Conservation (phyloP, 2,329 filamentous ascomycete species). For the Seiridium unicorne region DNA sequence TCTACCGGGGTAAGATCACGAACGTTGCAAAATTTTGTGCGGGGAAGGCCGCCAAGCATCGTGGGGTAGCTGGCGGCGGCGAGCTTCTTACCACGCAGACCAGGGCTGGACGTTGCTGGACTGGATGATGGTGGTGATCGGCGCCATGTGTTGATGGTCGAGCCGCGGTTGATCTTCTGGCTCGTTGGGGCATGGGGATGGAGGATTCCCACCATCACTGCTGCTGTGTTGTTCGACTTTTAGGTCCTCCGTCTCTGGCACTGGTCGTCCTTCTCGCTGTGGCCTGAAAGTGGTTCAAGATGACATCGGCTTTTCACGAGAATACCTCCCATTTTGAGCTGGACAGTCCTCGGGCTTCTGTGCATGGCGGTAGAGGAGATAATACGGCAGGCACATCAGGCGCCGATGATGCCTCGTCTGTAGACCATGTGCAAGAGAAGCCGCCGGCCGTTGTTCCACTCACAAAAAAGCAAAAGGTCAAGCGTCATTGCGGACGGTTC, state of each 20-base stretch:
- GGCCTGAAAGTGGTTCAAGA: constrained; percentile 18
- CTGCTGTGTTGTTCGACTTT: neutral
- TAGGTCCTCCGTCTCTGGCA: neutral
- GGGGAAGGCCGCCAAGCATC: neutral
- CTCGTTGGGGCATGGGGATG: neutral
- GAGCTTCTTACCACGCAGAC: neutral
- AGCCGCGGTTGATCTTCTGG: neutral
- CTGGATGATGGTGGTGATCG: neutral
- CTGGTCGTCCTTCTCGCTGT: neutral
- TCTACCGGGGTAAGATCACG: neutral
- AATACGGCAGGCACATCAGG: constrained; percentile 4
- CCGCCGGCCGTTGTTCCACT: constrained; percentile 15
- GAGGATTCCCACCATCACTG: neutral
- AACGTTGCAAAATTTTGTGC: neutral
- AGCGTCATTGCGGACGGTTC: constrained; percentile 39
- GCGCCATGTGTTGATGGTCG: neutral
- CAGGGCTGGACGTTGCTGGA: neutral
- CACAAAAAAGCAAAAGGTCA: constrained; percentile 35
- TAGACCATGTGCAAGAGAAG: constrained; percentile 28
- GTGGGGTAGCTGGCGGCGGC: neutral
- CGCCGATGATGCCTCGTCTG: constrained; percentile 21
- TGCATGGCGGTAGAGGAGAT: constrained; percentile 16
- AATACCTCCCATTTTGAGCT: constrained; percentile 22
- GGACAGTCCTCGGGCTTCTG: constrained; percentile 19
- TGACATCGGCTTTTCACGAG: constrained; percentile 26